phyloP scores from a whole-genome alignment of 1,284 basidiomycete species.

The Sanghuangporus weigelae region DNA sequence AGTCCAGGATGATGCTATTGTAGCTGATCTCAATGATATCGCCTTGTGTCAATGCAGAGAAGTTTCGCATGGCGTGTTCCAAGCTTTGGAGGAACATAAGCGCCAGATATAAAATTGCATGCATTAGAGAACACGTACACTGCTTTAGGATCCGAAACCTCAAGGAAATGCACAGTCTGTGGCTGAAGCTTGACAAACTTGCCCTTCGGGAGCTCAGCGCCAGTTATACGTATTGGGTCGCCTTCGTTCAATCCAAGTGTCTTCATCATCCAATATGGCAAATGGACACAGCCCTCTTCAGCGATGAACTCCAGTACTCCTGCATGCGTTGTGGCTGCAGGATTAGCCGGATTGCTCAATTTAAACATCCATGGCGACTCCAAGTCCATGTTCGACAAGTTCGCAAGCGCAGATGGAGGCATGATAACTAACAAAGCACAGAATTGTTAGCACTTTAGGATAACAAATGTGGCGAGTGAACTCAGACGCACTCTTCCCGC shows the following conservation, averaged over 20 bases:
- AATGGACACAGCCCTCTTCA: conserved; percentile 91
- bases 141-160: conserved; percentile 93
- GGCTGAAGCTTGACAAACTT: conserved; percentile 97
- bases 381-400: conserved; percentile 84
- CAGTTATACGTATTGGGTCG: conserved; percentile 90
- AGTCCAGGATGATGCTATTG: conserved; percentile 90
- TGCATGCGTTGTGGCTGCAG: conserved; percentile 86
- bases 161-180: conserved; percentile 91
- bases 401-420: conserved; percentile 92
- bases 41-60: conserved; percentile 84
- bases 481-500: conserved; percentile 86
- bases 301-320: conserved; percentile 99
- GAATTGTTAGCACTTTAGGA: neutral
- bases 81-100: conserved; percentile 48
- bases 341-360: conserved; percentile 83
- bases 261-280: conserved; percentile 99
- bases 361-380: conserved; percentile 96
- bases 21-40: conserved; percentile 92
- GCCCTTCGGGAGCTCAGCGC: conserved; percentile 86
- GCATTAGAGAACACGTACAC: conserved; percentile 58
- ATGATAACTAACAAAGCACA: conserved; percentile 71
- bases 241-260: conserved; percentile 90
- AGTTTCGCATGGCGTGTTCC: conserved; percentile 93
- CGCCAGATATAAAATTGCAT: neutral
- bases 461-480: conserved; percentile 20